Conservation (phyloP, 352 stramenopile genomes). For the Phytophthora syringae region DNA sequence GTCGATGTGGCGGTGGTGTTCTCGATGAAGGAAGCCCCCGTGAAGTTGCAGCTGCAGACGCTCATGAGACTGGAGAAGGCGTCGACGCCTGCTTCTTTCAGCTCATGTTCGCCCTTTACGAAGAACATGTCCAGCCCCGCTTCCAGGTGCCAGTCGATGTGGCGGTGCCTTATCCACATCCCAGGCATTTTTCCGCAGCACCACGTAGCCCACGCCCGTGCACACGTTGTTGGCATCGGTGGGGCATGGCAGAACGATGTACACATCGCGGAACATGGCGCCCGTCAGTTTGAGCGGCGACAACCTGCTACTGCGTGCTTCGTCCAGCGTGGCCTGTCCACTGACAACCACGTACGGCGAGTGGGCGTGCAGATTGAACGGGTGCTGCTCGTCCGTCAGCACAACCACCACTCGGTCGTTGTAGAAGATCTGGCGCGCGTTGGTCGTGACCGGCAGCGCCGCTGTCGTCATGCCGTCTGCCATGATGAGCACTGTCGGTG, state of each 20-base stretch:
- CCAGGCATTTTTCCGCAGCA: too few relatives aligned
- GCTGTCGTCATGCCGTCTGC: constrained; percentile 20
- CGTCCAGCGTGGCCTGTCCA: constrained; percentile 23
- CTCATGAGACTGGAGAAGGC: too few relatives aligned
- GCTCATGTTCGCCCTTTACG: too few relatives aligned
- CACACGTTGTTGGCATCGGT: constrained; percentile 17
- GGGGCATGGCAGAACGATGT: constrained; percentile 28
- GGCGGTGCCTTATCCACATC: too few relatives aligned
- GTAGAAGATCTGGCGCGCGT: constrained; percentile 7
- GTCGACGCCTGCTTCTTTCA: too few relatives aligned
- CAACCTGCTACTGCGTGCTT: constrained; percentile 13
- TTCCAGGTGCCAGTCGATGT: too few relatives aligned
- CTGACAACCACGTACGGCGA: constrained; percentile 28
- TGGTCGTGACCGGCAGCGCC: constrained; percentile 26
- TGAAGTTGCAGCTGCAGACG: too few relatives aligned
- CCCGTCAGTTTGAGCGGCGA: constrained; percentile 26
- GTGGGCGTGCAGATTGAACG: constrained; percentile 41
- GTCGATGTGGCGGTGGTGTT: too few relatives aligned
- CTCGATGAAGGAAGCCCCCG: too few relatives aligned
- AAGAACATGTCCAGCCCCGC: too few relatives aligned
- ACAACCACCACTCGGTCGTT: constrained; percentile 34
- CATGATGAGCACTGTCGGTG: constrained; percentile 33
- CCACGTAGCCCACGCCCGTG: constrained; percentile 22
- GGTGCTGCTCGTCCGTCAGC: constrained; percentile 38
- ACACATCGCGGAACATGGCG: constrained; percentile 38